phyloP scores from a whole-genome alignment of 1,139 yeast species.

The Pichia inconspicua region DNA sequence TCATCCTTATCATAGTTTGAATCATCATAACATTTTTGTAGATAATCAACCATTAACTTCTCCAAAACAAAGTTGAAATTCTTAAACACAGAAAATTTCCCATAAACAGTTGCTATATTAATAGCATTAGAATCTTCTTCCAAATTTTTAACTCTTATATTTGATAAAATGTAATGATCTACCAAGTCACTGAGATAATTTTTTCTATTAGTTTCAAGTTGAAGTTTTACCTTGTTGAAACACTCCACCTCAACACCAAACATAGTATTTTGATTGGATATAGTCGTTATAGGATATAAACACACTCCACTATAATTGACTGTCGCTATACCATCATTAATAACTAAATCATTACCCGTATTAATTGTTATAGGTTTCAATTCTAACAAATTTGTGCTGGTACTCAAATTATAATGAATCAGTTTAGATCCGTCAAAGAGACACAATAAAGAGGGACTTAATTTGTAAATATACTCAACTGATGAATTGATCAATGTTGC shows the following conservation, averaged over 20 bases:
- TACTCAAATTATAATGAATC: slow-evolving; percentile 24
- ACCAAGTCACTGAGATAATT: slow-evolving; percentile 27
- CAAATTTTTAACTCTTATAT: slow-evolving; percentile 17
- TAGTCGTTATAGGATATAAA: slow-evolving; percentile 27
- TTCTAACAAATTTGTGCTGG: slow-evolving; percentile 17
- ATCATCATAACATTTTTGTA: slow-evolving; percentile 26
- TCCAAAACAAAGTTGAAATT: slow-evolving; percentile 29
- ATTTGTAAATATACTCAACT: slow-evolving; percentile 25
- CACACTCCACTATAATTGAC: slow-evolving; percentile 25
- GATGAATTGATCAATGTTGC: slow-evolving; percentile 17
- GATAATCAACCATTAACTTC: slow-evolving; percentile 27
- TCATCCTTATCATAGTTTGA: slow-evolving; percentile 17
- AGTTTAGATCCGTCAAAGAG: slow-evolving; percentile 28
- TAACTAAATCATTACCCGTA: slow-evolving; percentile 23
- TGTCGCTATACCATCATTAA: slow-evolving; percentile 4
- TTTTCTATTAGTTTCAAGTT: slow-evolving; percentile 23
- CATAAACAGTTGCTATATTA: slow-evolving; percentile 22
- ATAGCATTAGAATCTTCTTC: slow-evolving; percentile 19
- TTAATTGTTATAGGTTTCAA: slow-evolving; percentile 22
- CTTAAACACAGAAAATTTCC: slow-evolving; percentile 24
- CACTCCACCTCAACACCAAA: slow-evolving; percentile 29
- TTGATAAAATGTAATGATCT: slow-evolving; percentile 25
- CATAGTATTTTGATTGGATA: slow-evolving; percentile 25
- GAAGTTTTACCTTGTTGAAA: slow-evolving; percentile 18
- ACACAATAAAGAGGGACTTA: slow-evolving; percentile 19